Conservation (phyloP, 306 rosid genomes). For the Prunus dulcis region DNA sequence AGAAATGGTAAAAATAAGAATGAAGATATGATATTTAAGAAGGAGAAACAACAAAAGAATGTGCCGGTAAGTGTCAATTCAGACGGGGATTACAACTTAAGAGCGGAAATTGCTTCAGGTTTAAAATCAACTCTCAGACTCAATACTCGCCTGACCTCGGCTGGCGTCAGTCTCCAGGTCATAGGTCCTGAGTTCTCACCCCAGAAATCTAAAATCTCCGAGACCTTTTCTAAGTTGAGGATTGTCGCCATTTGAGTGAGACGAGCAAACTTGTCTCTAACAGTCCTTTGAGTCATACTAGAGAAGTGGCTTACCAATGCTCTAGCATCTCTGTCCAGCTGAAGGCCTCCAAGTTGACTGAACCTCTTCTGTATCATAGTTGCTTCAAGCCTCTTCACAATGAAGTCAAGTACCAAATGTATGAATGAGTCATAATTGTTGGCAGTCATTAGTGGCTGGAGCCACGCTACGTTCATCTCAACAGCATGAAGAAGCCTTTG, state of each 20-base stretch:
- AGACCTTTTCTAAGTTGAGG: constrained; percentile 90
- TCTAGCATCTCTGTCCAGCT: constrained; percentile 92
- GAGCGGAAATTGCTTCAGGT: constrained; percentile 85
- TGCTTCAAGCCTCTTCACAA: constrained; percentile 92
- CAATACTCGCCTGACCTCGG: constrained; percentile 94
- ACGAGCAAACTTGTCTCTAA: constrained; percentile 93
- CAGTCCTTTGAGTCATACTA: constrained; percentile 86
- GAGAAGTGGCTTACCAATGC: constrained; percentile 95
- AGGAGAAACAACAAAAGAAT: constrained; percentile 33
- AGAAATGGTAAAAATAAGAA: constrained; percentile 8
- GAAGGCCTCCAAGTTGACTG: constrained; percentile 98
- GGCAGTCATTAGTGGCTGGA: constrained; percentile 84
- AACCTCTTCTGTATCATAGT: constrained; percentile 96
- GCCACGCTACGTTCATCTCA: constrained; percentile 79
- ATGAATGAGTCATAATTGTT: constrained; percentile 80
- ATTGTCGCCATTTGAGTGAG: constrained; percentile 95
- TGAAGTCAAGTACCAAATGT: constrained; percentile 78
- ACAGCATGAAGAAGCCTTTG: constrained; percentile 95
- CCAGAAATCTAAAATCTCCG: constrained; percentile 97
- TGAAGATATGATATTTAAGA: constrained; percentile 15
- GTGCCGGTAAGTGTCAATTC: neutral
- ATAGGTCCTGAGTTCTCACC: constrained; percentile 98
- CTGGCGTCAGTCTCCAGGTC: constrained; percentile 98
- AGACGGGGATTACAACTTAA: constrained; percentile 54
- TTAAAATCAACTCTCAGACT: constrained; percentile 90